Evolutionary conservation across 257 asterid species (phyloP).

Genomic region (Salvia rosmarinus): DNA sequence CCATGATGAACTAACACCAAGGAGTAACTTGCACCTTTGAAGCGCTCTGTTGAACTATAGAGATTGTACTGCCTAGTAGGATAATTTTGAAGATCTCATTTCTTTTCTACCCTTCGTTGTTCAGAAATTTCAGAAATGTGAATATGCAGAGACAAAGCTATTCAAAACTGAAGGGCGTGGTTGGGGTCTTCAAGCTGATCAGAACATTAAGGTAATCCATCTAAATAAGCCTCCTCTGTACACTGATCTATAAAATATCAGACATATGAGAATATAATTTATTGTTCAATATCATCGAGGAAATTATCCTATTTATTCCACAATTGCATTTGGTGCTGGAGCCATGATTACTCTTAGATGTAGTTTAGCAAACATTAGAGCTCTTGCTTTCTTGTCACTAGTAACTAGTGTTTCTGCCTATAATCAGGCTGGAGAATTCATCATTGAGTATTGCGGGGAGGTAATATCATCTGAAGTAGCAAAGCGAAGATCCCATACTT

Average conservation of each 20-base stretch:
- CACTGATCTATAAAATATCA: slow-evolving; percentile 4
- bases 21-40: too few species aligned
- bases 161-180: slow-evolving; percentile 90
- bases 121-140: slow-evolving; percentile 86
- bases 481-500: slow-evolving; percentile 62
- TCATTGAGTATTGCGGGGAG: slow-evolving; percentile 93
- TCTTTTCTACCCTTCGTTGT: slow-evolving; percentile 28
- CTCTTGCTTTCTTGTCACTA: slow-evolving; percentile 22
- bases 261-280: slow-evolving; percentile 13
- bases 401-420: slow-evolving; percentile 30
- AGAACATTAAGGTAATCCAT: slow-evolving; percentile 64
- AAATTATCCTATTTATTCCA: slow-evolving; percentile 24
- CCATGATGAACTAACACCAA: slow-evolving; percentile 10
- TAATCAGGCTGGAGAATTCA: slow-evolving; percentile 82
- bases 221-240: slow-evolving; percentile 26
- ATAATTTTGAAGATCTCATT: slow-evolving; percentile 34
- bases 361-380: slow-evolving; percentile 7
- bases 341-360: slow-evolving; percentile 23
- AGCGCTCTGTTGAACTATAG: too few species aligned
- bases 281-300: slow-evolving; percentile 8
- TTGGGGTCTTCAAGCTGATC: slow-evolving; percentile 89
- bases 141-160: slow-evolving; percentile 73
- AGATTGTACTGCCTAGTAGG: too few species aligned
- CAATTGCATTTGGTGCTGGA: slow-evolving; percentile 4
- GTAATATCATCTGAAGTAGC: slow-evolving; percentile 82